phyloP scores from a whole-genome alignment of 768 basidiomycete genomes.

The Boletus rufocinnamomeus region DNA sequence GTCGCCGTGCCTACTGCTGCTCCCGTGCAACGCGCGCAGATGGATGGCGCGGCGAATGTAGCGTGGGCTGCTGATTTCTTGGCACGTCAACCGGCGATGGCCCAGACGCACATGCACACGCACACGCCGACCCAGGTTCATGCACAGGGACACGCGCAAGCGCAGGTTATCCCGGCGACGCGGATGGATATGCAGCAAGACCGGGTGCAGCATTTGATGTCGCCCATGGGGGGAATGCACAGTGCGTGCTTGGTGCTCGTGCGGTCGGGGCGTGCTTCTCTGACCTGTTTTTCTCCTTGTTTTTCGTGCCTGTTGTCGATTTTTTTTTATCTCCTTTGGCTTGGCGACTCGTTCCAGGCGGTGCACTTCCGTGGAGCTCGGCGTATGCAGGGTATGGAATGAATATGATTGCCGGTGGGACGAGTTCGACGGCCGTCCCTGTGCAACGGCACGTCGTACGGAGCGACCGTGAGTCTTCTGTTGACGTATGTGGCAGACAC shows the following conservation, averaged over 20 bases:
- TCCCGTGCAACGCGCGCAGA: constrained; percentile 20
- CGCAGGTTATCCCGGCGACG: constrained; percentile 3
- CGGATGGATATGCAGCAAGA: constrained; percentile 19
- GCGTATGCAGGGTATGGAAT: constrained; percentile 39
- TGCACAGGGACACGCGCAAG: constrained; percentile 15
- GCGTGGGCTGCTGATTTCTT: constrained; percentile 71
- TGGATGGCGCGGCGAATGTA: constrained; percentile 20
- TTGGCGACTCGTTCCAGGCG: constrained; percentile 28
- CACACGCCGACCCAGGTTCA: not conserved
- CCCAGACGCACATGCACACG: not conserved
- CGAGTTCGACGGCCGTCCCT: constrained; percentile 17
- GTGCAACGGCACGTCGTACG: constrained; percentile 31
- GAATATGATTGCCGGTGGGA: constrained; percentile 40
- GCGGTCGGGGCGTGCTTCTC: not conserved
- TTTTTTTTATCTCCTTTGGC: not conserved
- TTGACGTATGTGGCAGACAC: not conserved
- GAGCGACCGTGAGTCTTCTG: constrained; percentile 45
- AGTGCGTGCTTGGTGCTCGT: constrained; percentile 17
- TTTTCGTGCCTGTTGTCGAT: not conserved
- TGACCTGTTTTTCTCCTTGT: constrained; percentile 1
- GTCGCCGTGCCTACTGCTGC: not conserved
- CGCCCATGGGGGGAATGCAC: constrained; percentile 11
- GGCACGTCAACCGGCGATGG: constrained; percentile 28
- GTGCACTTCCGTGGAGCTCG: constrained; percentile 43
- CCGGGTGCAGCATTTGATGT: constrained; percentile 5